Evolutionary conservation across 2,329 filamentous ascomycete species (phyloP).

Genomic region (Metarhizium robertsii): DNA sequence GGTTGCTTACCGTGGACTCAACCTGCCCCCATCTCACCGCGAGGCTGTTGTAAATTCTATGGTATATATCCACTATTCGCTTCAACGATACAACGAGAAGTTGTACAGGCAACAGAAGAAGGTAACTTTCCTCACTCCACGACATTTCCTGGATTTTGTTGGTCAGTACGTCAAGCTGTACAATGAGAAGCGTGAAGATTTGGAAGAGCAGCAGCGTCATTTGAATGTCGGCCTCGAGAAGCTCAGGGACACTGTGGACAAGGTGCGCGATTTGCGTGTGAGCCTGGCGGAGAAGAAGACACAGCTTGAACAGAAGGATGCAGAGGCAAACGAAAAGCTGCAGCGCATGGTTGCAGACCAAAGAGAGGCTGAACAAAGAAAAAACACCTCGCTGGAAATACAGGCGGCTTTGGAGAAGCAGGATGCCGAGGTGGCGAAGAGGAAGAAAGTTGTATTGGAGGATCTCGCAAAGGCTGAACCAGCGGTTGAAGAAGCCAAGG

Average conservation of each 20-base stretch:
- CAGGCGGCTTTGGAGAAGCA: slow-evolving; percentile 81
- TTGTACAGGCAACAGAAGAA: slow-evolving; percentile 87
- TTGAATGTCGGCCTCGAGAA: slow-evolving; percentile 98
- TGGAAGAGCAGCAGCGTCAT: slow-evolving; percentile 97
- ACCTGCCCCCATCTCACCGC: slow-evolving; percentile 77
- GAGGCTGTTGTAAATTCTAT: slow-evolving; percentile 94
- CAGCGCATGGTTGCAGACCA: slow-evolving; percentile 97
- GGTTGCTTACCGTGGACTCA: slow-evolving; percentile 80
- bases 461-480: slow-evolving; percentile 90
- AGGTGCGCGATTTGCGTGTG: slow-evolving; percentile 83
- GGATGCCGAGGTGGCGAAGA: slow-evolving; percentile 74
- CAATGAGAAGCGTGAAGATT: slow-evolving; percentile 94
- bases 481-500: slow-evolving; percentile 84
- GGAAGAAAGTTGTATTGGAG: slow-evolving; percentile 73
- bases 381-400: slow-evolving; percentile 79
- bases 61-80: slow-evolving; percentile 96
- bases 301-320: slow-evolving; percentile 86
- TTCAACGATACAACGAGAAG: slow-evolving; percentile 81
- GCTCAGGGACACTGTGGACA: slow-evolving; percentile 90
- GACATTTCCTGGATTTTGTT: slow-evolving; percentile 96
- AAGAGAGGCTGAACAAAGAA: slow-evolving; percentile 84
- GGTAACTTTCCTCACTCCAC: slow-evolving; percentile 85
- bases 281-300: slow-evolving; percentile 92
- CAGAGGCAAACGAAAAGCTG: slow-evolving; percentile 93
- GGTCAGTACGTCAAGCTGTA: slow-evolving; percentile 96